Conservation (phyloP, 495 filamentous ascomycete species). For the Tuber brumale region DNA sequence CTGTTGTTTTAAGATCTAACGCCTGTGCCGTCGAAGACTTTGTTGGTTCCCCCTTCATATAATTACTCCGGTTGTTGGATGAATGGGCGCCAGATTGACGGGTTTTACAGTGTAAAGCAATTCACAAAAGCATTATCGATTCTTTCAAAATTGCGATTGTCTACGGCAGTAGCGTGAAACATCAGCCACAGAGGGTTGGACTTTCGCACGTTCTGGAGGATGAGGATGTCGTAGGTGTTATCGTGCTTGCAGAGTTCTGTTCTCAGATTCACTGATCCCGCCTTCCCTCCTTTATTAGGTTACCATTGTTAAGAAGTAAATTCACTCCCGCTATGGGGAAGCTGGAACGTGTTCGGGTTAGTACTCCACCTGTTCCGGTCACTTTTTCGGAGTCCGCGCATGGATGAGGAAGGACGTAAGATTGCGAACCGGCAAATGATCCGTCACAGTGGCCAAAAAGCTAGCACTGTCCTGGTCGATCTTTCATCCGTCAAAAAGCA, state of each 20-base stretch:
- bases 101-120: slow-evolving; percentile 74
- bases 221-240: slow-evolving; percentile 81
- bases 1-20: slow-evolving; percentile 76
- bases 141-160: slow-evolving; percentile 93
- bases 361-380: slow-evolving; percentile 15
- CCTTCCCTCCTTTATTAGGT: slow-evolving; percentile 50
- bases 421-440: slow-evolving; percentile 36
- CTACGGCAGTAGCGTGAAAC: slow-evolving; percentile 95
- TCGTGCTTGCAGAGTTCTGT: slow-evolving; percentile 15
- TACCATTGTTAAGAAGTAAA: slow-evolving; percentile 89
- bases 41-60: slow-evolving; percentile 53
- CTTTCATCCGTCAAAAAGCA: slow-evolving; percentile 29
- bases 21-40: slow-evolving; percentile 94
- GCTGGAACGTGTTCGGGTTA: slow-evolving; percentile 21
- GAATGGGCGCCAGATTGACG: slow-evolving; percentile 22
- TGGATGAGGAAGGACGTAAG: slow-evolving; percentile 37
- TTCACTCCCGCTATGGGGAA: slow-evolving; percentile 9
- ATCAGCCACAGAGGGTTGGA: slow-evolving; percentile 94
- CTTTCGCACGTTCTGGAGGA: slow-evolving; percentile 85
- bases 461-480: slow-evolving; percentile 30
- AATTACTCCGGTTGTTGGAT: slow-evolving; percentile 18
- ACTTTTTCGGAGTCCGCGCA: slow-evolving; percentile 28
- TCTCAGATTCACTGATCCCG: slow-evolving; percentile 37
- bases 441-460: slow-evolving; percentile 27
- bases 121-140: slow-evolving; percentile 92